phyloP scores from a whole-genome alignment of 208 protist genomes.

The Leishmania turanica region DNA sequence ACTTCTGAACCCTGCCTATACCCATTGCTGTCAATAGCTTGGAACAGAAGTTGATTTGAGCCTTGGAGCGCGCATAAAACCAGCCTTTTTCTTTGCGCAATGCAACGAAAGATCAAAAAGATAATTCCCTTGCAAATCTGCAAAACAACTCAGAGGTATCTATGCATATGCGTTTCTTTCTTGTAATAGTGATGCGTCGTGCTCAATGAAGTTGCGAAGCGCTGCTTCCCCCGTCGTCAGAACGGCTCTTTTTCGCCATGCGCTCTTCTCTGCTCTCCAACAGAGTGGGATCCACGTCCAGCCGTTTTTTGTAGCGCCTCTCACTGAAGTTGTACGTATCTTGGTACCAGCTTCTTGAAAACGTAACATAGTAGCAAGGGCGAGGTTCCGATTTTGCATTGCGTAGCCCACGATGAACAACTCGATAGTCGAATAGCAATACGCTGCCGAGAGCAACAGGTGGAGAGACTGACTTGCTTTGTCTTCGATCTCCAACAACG shows the following conservation, averaged over 20 bases:
- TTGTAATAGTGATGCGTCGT: no score
- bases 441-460: constrained; percentile 41
- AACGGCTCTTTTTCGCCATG: constrained; percentile 14
- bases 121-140: not conserved
- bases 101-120: not conserved
- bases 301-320: constrained; percentile 38
- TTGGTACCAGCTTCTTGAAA: constrained; percentile 56
- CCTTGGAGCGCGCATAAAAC: not conserved
- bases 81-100: not conserved
- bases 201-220: not conserved
- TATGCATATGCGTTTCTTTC: not conserved
- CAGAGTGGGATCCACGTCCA: constrained; percentile 25
- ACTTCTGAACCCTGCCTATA: no score
- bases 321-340: constrained; percentile 69
- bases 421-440: constrained; percentile 70
- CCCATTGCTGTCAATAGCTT: not conserved
- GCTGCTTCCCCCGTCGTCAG: not conserved
- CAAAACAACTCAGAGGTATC: not conserved
- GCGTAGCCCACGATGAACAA: constrained; percentile 56
- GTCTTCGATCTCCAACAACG: constrained; percentile 3
- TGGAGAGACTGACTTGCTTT: constrained; percentile 33
- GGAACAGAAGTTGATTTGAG: not conserved
- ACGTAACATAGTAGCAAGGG: constrained; percentile 71
- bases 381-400: constrained; percentile 41
- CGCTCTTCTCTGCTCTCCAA: constrained; percentile 29